A percentile compares a stretch with the other conserved stretches of the same genome.
Conservation (phyloP, 2,329 filamentous ascomycete genomes). For the Verticillium nubilum region DNA sequence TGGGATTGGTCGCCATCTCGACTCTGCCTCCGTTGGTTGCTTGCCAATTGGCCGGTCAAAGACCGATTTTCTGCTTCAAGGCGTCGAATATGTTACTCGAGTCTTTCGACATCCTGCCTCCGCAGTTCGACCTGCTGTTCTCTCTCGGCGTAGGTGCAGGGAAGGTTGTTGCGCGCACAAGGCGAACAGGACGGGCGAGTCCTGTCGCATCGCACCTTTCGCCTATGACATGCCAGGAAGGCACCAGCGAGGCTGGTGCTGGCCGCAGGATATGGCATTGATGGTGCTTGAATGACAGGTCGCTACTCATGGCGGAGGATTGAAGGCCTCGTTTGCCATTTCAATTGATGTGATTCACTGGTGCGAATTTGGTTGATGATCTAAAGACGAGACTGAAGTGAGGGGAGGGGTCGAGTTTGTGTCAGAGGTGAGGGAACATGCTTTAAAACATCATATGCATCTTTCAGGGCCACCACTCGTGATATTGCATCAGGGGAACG, state of each 20-base stretch:
- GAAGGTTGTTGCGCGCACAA: constrained; percentile 25
- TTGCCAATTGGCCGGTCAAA: constrained; percentile 13
- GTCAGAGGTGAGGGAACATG: no score
- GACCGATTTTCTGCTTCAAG: constrained; percentile 23
- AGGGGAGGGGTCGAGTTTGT: no score
- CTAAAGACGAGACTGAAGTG: no score
- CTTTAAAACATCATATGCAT: no score
- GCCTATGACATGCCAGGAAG: constrained; percentile 33
- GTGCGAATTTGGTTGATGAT: no score
- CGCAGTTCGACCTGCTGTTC: constrained; percentile 20
- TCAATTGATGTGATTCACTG: no score
- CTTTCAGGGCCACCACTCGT: no score
- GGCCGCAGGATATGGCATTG: neutral
- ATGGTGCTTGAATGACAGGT: neutral
- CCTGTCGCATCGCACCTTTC: constrained; percentile 36
- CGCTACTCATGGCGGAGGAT: neutral
- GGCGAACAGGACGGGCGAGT: constrained; percentile 26
- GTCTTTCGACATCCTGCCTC: constrained; percentile 24
- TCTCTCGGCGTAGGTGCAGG: constrained; percentile 27
- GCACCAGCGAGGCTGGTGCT: constrained; percentile 15
- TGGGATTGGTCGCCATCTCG: neutral
- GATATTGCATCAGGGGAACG: no score
- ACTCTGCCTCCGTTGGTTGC: constrained; percentile 4
- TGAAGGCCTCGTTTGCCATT: neutral
- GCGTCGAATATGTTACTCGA: constrained; percentile 26